A percentile compares a stretch with the other conserved stretches of the same genome.
Evolutionary conservation across 2,329 filamentous ascomycete species (phyloP).

Genomic region (Colletotrichum phormii): DNA sequence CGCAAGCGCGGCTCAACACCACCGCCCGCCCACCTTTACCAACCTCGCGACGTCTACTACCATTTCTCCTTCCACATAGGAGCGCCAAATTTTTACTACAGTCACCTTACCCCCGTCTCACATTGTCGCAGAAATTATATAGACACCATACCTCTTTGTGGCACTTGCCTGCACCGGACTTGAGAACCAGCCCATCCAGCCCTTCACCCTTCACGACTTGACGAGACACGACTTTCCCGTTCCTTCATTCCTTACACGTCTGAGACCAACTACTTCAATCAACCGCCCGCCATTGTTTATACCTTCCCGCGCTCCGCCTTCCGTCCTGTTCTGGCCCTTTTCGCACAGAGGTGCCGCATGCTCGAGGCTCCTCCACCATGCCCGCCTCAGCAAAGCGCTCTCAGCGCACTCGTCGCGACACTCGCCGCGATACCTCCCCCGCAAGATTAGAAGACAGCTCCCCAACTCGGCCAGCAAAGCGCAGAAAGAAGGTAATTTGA

Average conservation of each 20-base stretch:
- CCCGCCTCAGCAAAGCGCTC: slow-evolving; percentile 52
- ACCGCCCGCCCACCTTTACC: background rate
- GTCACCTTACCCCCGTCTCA: slow-evolving; percentile 5
- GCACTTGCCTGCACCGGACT: slow-evolving; percentile 21
- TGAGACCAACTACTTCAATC: slow-evolving; percentile 33
- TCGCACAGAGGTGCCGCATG: slow-evolving; percentile 32
- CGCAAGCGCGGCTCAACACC: background rate
- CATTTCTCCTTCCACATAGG: background rate
- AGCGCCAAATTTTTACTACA: background rate
- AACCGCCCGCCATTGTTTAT: slow-evolving; percentile 4
- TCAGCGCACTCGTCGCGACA: slow-evolving; percentile 52
- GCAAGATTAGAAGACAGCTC: slow-evolving; percentile 62
- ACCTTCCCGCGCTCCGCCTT: background rate
- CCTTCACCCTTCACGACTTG: slow-evolving; percentile 4
- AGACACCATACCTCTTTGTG: slow-evolving; percentile 7
- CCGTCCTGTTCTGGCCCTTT: background rate
- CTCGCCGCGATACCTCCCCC: slow-evolving; percentile 50
- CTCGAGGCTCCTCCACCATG: slow-evolving; percentile 42
- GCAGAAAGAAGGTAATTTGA: slow-evolving; percentile 68
- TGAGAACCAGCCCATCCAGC: slow-evolving; percentile 4
- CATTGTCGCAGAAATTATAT: background rate
- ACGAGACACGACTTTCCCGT: slow-evolving; percentile 24
- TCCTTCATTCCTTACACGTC: slow-evolving; percentile 24
- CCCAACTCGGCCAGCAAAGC: slow-evolving; percentile 71
- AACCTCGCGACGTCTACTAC: background rate